Conservation (phyloP, 176 grass and related monocot genomes). For the Thalia dealbata region DNA sequence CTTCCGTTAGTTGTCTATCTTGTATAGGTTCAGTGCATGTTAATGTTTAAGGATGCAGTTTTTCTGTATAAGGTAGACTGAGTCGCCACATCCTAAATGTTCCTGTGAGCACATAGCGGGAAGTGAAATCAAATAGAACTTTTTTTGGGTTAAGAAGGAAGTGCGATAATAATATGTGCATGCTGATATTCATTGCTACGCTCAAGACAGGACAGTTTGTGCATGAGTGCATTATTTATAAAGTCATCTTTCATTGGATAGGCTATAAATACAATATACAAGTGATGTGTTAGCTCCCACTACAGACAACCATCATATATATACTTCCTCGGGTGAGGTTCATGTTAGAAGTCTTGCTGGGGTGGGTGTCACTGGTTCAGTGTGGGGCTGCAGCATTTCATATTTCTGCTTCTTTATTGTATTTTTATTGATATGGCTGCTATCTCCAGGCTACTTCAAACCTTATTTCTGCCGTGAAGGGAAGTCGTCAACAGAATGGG, state of each 20-base stretch:
- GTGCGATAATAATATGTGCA: too few relatives aligned
- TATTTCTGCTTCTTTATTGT: neutral
- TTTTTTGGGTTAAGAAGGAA: too few relatives aligned
- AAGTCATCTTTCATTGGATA: too few relatives aligned
- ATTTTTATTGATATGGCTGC: neutral
- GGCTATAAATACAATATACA: neutral
- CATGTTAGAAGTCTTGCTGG: neutral
- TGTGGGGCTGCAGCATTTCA: neutral
- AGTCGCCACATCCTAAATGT: too few relatives aligned
- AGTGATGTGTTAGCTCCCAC: neutral
- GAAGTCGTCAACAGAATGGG: conserved; percentile 40
- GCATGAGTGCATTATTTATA: too few relatives aligned
- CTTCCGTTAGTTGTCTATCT: neutral
- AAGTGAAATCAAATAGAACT: too few relatives aligned
- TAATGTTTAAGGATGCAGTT: neutral
- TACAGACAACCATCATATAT: neutral
- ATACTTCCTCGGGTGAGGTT: neutral
- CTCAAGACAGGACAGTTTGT: too few relatives aligned
- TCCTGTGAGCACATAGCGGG: too few relatives aligned
- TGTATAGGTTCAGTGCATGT: neutral
- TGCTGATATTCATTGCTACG: too few relatives aligned
- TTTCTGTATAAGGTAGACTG: too few relatives aligned
- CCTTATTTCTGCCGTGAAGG: conserved; percentile 57
- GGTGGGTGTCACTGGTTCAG: neutral
- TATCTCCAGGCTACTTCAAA: conserved; percentile 14